Conservation (phyloP, 257 asterid species). For the Mentha longifolia region DNA sequence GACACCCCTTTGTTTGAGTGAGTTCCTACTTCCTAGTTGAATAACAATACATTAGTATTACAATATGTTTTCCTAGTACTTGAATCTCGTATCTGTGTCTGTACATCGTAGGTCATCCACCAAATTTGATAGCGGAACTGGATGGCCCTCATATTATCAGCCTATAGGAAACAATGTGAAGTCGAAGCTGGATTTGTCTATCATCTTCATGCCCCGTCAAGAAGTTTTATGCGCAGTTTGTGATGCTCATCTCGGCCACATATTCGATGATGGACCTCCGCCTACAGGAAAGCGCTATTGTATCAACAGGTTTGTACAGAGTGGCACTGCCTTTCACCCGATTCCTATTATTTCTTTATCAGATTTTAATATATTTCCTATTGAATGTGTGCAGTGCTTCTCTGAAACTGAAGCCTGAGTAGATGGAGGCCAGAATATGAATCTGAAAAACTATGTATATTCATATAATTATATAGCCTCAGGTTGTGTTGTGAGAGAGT, state of each 20-base stretch:
- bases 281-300: slow-evolving; percentile 93
- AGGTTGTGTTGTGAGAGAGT: background rate
- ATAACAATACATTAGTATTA: background rate
- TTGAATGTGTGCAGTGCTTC: slow-evolving; percentile 58
- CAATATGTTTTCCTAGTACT: background rate
- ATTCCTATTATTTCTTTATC: background rate
- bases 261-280: slow-evolving; percentile 87
- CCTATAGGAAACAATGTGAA: slow-evolving; percentile 80
- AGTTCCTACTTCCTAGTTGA: slow-evolving; percentile 27
- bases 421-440: slow-evolving; percentile 38
- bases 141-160: slow-evolving; percentile 93
- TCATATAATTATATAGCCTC: too few species aligned
- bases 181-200: slow-evolving; percentile 81
- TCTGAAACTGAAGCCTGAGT: slow-evolving; percentile 62
- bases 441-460: too few species aligned
- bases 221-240: slow-evolving; percentile 82
- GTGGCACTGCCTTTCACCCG: background rate
- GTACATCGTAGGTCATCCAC: slow-evolving; percentile 69
- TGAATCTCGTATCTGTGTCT: background rate
- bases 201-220: slow-evolving; percentile 89
- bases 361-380: background rate
- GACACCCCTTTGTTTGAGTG: slow-evolving; percentile 90
- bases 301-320: slow-evolving; percentile 78
- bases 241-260: slow-evolving; percentile 95
- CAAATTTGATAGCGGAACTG: slow-evolving; percentile 93